Percentiles rank a stretch among this genome's conserved stretches.
Conservation (phyloP, 768 basidiomycete genomes). For the Rickenella mellea region DNA sequence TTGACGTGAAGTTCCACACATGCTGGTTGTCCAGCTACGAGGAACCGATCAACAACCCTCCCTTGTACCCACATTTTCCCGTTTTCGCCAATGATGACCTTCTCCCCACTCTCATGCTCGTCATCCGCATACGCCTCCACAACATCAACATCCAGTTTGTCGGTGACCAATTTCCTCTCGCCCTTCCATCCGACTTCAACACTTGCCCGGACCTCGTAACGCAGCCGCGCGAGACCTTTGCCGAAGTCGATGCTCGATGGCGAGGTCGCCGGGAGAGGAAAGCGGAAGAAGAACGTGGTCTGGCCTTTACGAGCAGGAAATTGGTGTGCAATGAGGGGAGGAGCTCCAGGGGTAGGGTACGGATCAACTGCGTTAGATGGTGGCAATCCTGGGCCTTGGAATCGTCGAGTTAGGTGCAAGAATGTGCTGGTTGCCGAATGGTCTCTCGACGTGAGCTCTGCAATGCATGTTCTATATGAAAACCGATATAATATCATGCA, state of each 20-base stretch:
- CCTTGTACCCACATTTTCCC: slow-evolving; percentile 77
- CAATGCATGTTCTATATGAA: background rate
- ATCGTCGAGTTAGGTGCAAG: slow-evolving; percentile 57
- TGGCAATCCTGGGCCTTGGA: slow-evolving; percentile 75
- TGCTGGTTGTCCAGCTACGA: slow-evolving; percentile 60
- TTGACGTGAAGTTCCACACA: slow-evolving; percentile 72
- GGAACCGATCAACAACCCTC: slow-evolving; percentile 47
- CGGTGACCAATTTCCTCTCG: slow-evolving; percentile 58
- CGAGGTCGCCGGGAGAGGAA: slow-evolving; percentile 56
- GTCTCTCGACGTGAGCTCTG: slow-evolving; percentile 70
- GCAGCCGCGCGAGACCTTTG: slow-evolving; percentile 53
- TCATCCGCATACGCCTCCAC: slow-evolving; percentile 45
- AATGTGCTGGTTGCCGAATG: slow-evolving; percentile 77
- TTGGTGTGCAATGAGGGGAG: slow-evolving; percentile 54
- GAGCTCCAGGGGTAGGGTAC: slow-evolving; percentile 47
- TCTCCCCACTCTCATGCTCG: slow-evolving; percentile 28
- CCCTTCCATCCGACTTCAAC: slow-evolving; percentile 71
- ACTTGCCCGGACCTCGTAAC: slow-evolving; percentile 66
- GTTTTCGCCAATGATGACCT: slow-evolving; percentile 59
- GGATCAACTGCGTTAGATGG: slow-evolving; percentile 77
- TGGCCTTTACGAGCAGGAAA: slow-evolving; percentile 66
- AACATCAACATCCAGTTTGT: slow-evolving; percentile 51
- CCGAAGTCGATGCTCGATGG: slow-evolving; percentile 70
- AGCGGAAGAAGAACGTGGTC: slow-evolving; percentile 74
- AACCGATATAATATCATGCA: background rate